Evolutionary conservation across 345 rosid genomes (phyloP).

Genomic region (Bruguiera gymnorhiza): DNA sequence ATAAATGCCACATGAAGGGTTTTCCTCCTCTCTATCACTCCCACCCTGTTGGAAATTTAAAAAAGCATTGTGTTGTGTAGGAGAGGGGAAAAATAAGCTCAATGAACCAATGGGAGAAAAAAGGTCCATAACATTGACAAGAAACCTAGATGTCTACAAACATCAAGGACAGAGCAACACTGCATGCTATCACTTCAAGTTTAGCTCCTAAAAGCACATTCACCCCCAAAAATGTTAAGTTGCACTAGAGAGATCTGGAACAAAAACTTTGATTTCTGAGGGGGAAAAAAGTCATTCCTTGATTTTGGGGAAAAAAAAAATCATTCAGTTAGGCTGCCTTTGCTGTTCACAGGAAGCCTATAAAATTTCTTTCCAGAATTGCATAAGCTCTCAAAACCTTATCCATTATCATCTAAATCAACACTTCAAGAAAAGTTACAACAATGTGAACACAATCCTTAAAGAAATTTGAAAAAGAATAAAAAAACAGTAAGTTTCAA

Average conservation of each 20-base stretch:
- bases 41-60: too few relatives aligned
- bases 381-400: not conserved
- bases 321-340: not conserved
- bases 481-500: not conserved
- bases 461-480: not conserved
- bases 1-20: too few relatives aligned
- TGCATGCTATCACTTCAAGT: not conserved
- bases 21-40: too few relatives aligned
- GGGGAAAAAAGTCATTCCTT: too few relatives aligned
- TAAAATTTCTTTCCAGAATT: not conserved
- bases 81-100: not conserved
- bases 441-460: too few relatives aligned
- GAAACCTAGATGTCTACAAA: not conserved
- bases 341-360: not conserved
- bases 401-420: not conserved
- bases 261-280: not conserved
- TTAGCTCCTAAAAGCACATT: slow-evolving; percentile 2
- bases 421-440: not conserved
- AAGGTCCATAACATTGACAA: not conserved
- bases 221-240: not conserved
- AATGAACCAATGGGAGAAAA: not conserved
- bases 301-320: not conserved
- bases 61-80: too few relatives aligned
- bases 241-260: not conserved
- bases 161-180: not conserved